These are phyloP conservation scores for Chlorella variabilis DNA, from an alignment of 163 green algal species.

Conservation along the genomic window DNA sequence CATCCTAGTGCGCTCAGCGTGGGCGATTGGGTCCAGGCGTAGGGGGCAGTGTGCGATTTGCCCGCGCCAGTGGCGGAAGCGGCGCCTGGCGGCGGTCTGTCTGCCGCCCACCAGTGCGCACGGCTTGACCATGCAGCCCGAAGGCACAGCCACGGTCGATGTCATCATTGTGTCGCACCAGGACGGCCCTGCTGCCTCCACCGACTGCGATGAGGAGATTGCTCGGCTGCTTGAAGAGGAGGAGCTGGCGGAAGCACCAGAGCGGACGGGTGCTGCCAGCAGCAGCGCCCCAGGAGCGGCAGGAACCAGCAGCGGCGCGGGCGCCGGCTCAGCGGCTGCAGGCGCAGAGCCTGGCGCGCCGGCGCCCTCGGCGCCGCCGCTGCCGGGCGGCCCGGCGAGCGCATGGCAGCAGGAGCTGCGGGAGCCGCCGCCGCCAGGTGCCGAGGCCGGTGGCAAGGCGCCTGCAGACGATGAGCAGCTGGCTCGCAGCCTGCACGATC, in stretches of 20 bases:
- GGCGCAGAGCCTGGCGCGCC: not conserved
- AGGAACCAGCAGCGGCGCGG: not conserved
- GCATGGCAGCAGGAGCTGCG: not conserved
- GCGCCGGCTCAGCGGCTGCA: not conserved
- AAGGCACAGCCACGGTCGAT: not conserved
- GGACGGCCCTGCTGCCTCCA: not conserved
- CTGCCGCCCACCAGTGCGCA: too few relatives aligned
- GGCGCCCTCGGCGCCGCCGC: not conserved
- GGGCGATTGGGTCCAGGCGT: too few relatives aligned
- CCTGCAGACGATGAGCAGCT: not conserved
- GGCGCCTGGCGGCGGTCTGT: too few relatives aligned
- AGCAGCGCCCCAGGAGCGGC: not conserved
- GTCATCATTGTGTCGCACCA: not conserved
- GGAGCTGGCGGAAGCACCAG: not conserved
- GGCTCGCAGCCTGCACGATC: not conserved
- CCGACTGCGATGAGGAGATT: slow-evolving; percentile 6
- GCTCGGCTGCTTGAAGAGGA: not conserved
- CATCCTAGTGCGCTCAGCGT: too few relatives aligned
- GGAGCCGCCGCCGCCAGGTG: not conserved
- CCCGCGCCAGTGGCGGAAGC: too few relatives aligned
- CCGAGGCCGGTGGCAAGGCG: not conserved
- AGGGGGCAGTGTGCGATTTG: too few relatives aligned
- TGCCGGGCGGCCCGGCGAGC: not conserved
- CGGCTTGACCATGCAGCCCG: too few relatives aligned
- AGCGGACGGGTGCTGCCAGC: not conserved